A percentile compares a stretch with the other conserved stretches of the same genome.
phyloP scores from a whole-genome alignment of 1,284 basidiomycete species.

The Trichosporon sp. region DNA sequence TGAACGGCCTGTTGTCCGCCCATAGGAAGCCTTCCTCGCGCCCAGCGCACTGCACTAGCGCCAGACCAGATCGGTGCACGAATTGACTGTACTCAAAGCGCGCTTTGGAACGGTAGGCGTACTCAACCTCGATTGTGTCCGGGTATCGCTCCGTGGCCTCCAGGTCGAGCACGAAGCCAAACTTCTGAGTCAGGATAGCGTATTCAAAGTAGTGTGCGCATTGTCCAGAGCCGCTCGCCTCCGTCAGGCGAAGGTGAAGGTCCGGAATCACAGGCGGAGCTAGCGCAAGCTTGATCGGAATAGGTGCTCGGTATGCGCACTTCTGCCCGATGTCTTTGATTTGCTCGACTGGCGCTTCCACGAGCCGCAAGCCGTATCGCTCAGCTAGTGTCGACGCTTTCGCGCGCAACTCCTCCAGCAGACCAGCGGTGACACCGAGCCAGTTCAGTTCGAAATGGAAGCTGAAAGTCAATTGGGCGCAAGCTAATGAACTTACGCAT shows the following conservation, averaged over 20 bases:
- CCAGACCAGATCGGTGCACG: slow-evolving; percentile 77
- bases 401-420: slow-evolving; percentile 82
- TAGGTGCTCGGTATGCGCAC: slow-evolving; percentile 84
- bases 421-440: slow-evolving; percentile 93
- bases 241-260: slow-evolving; percentile 60
- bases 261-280: slow-evolving; percentile 66
- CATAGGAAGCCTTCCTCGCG: slow-evolving; percentile 73
- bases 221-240: slow-evolving; percentile 49
- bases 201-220: slow-evolving; percentile 72
- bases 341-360: slow-evolving; percentile 85
- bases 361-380: slow-evolving; percentile 81
- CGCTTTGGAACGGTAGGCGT: slow-evolving; percentile 67
- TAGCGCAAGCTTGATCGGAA: slow-evolving; percentile 66
- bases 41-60: slow-evolving; percentile 79
- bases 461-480: slow-evolving; percentile 17
- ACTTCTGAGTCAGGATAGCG: slow-evolving; percentile 61
- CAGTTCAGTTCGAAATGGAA: slow-evolving; percentile 97
- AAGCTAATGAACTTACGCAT: slow-evolving; percentile 51
- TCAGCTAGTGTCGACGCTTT: slow-evolving; percentile 81
- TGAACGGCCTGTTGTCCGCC: slow-evolving; percentile 69
- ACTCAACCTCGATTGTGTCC: slow-evolving; percentile 72
- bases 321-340: slow-evolving; percentile 70
- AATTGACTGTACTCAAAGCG: slow-evolving; percentile 79
- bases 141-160: slow-evolving; percentile 73
- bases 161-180: slow-evolving; percentile 79